Evolutionary conservation across 1,139 yeast species (phyloP).

Genomic region (Zygosaccharomyces sapae): DNA sequence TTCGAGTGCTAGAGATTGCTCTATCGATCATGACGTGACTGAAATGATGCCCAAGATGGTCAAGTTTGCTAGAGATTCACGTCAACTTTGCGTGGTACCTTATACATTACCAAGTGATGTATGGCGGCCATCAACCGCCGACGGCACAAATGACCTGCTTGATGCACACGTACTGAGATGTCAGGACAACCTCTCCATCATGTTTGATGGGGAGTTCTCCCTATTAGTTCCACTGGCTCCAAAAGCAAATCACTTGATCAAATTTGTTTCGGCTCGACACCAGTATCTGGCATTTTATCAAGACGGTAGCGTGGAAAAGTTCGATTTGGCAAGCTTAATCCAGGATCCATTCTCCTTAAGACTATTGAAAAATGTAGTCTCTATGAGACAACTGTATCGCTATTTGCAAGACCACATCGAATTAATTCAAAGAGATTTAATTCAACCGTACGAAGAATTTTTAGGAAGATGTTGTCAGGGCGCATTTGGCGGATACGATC

Average conservation of each 20-base stretch:
- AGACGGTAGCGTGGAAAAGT: slow-evolving; percentile 13
- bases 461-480: slow-evolving; percentile 16
- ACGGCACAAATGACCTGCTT: slow-evolving; percentile 9
- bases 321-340: slow-evolving; percentile 10
- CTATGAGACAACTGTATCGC: slow-evolving; percentile 13
- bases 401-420: slow-evolving; percentile 19
- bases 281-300: slow-evolving; percentile 16
- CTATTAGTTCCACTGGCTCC: slow-evolving; percentile 5
- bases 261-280: slow-evolving; percentile 6
- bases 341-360: slow-evolving; percentile 4
- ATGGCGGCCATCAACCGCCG: slow-evolving; percentile 16
- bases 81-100: slow-evolving; percentile 17
- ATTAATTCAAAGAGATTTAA: slow-evolving; percentile 15
- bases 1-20: neutral
- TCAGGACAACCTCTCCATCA: slow-evolving; percentile 9
- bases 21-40: slow-evolving; percentile 17
- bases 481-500: slow-evolving; percentile 12
- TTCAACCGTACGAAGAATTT: slow-evolving; percentile 19
- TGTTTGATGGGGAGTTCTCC: slow-evolving; percentile 18
- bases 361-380: slow-evolving; percentile 10
- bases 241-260: slow-evolving; percentile 1
- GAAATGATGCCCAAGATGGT: slow-evolving; percentile 22
- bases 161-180: slow-evolving; percentile 16
- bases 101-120: slow-evolving; percentile 13
- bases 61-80: slow-evolving; percentile 20